phyloP scores from a whole-genome alignment of 179 eudicot species.

The Drosera spatulata region DNA sequence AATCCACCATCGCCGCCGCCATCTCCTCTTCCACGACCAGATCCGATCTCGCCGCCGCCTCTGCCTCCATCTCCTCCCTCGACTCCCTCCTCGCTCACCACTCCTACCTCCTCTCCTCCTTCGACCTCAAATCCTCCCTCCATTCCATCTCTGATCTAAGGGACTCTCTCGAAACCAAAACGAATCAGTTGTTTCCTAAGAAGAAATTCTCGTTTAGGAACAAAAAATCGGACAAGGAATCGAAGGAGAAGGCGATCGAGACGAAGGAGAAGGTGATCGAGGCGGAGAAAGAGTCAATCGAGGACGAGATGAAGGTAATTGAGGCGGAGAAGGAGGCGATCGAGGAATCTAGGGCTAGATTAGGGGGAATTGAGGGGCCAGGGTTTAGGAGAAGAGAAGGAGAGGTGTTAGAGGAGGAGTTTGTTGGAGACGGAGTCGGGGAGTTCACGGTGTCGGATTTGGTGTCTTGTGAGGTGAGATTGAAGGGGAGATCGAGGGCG shows the following conservation, averaged over 20 bases:
- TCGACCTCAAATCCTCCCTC: slow-evolving; percentile 70
- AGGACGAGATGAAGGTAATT: slow-evolving; percentile 4
- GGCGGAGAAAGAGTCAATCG: slow-evolving; percentile 12
- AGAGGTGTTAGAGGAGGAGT: slow-evolving; percentile 52
- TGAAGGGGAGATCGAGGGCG: slow-evolving; percentile 56
- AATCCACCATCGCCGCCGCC: slow-evolving; percentile 26
- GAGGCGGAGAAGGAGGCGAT: not conserved
- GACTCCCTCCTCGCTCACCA: slow-evolving; percentile 67
- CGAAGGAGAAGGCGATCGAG: slow-evolving; percentile 6
- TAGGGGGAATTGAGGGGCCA: slow-evolving; percentile 25
- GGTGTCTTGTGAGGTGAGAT: slow-evolving; percentile 54
- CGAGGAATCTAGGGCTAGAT: not conserved
- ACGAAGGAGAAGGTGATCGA: slow-evolving; percentile 2
- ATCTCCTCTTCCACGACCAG: slow-evolving; percentile 22
- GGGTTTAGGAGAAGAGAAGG: slow-evolving; percentile 50
- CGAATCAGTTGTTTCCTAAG: slow-evolving; percentile 39
- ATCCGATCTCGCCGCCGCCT: slow-evolving; percentile 34
- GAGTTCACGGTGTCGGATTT: slow-evolving; percentile 60
- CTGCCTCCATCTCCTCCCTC: slow-evolving; percentile 43
- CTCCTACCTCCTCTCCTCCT: slow-evolving; percentile 71
- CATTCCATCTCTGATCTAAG: slow-evolving; percentile 39
- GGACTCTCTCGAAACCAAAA: slow-evolving; percentile 39
- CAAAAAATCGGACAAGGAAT: slow-evolving; percentile 23
- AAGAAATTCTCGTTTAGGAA: slow-evolving; percentile 68
- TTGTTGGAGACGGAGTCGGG: slow-evolving; percentile 40